Evolutionary conservation across 2,329 filamentous ascomycete genomes (phyloP).

Genomic region (Sclerotiophoma versabilis): DNA sequence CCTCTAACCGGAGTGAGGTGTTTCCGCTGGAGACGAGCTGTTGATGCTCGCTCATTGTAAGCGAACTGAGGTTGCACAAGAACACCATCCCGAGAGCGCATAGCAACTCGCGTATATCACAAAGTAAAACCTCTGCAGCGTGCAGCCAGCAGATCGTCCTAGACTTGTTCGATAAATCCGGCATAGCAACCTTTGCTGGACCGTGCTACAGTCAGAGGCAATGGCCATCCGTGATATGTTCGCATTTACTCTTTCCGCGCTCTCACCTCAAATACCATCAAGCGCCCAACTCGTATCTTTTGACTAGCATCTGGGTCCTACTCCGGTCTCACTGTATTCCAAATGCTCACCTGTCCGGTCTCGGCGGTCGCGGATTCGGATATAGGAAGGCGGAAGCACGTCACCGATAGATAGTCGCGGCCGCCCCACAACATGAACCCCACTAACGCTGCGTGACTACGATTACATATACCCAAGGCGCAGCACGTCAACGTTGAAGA

Average conservation of each 20-base stretch:
- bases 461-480: background rate
- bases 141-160: too few relatives aligned
- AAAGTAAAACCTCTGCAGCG: too few relatives aligned
- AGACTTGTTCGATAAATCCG: too few relatives aligned
- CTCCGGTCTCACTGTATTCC: background rate
- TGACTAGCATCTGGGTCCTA: background rate
- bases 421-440: background rate
- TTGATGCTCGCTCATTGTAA: too few relatives aligned
- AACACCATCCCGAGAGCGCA: too few relatives aligned
- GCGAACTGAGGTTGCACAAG: too few relatives aligned
- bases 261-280: background rate
- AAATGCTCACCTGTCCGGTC: constrained; percentile 3
- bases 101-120: too few relatives aligned
- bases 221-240: too few relatives aligned
- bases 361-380: constrained; percentile 9
- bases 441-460: background rate
- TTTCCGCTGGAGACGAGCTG: too few relatives aligned
- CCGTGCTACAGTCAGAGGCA: background rate
- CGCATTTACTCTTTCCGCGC: background rate
- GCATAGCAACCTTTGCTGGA: background rate
- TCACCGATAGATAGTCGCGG: constrained; percentile 1
- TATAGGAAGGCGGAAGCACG: constrained; percentile 12
- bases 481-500: background rate
- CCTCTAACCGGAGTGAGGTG: too few relatives aligned
- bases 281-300: background rate